Conservation (phyloP, 306 rosid genomes). For the Inga leiocalycina region DNA sequence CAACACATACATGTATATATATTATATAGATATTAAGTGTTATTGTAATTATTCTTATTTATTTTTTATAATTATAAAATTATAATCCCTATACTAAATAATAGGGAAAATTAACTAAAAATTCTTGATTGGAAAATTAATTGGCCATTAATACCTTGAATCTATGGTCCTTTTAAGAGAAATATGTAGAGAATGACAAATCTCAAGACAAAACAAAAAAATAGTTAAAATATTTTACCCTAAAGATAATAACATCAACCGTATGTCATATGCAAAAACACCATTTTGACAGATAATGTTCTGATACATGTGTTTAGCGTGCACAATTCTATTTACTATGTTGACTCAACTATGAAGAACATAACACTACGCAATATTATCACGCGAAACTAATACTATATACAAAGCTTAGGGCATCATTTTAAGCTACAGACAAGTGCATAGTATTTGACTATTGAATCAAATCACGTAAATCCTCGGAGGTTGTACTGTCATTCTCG, state of each 20-base stretch:
- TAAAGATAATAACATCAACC: background rate
- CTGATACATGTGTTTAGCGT: background rate
- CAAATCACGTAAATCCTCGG: background rate
- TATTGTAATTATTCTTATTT: too few relatives aligned
- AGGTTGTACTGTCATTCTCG: background rate
- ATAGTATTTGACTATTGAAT: slow-evolving; percentile 8
- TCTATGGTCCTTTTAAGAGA: too few relatives aligned
- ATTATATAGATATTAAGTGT: too few relatives aligned
- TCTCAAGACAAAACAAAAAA: too few relatives aligned
- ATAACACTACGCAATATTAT: background rate
- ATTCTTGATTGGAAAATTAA: too few relatives aligned
- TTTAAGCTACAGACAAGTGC: background rate
- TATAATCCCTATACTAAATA: too few relatives aligned
- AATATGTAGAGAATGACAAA: too few relatives aligned
- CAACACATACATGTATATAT: too few relatives aligned
- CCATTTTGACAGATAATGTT: background rate
- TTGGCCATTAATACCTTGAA: too few relatives aligned
- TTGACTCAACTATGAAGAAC: background rate
- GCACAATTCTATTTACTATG: background rate
- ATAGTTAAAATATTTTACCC: too few relatives aligned
- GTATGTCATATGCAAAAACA: background rate
- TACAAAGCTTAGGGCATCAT: slow-evolving; percentile 34
- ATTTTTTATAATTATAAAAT: too few relatives aligned
- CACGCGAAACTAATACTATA: background rate
- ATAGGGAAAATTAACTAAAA: too few relatives aligned